Percentiles rank a stretch among this genome's conserved stretches.
Evolutionary conservation across 352 stramenopile genomes (phyloP).

Genomic region (Globisporangium emineosum): DNA sequence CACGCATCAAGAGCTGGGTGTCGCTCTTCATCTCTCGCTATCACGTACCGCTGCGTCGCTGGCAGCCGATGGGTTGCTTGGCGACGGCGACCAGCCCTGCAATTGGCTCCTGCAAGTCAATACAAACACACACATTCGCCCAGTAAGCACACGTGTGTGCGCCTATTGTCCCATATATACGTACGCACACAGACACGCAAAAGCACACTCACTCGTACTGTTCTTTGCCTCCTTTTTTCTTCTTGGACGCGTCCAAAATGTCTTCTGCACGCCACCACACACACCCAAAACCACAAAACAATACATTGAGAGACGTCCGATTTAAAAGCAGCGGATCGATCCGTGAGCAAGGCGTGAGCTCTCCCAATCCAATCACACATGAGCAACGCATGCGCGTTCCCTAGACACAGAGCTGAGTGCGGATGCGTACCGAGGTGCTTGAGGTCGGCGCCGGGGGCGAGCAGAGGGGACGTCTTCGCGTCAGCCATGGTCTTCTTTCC

Average conservation of each 20-base stretch:
- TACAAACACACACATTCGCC: not conserved
- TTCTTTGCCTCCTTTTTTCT: constrained; percentile 19
- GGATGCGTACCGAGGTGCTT: constrained; percentile 40
- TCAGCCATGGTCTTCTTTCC: constrained; percentile 29
- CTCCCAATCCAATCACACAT: not conserved
- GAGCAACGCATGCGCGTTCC: no score
- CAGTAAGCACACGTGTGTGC: constrained; percentile 3
- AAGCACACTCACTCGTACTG: constrained; percentile 27
- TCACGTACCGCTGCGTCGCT: constrained; percentile 12
- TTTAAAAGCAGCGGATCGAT: no score
- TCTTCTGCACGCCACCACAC: constrained; percentile 5
- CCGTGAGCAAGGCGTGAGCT: no score
- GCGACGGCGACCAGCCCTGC: constrained; percentile 65
- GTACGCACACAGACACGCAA: constrained; percentile 8
- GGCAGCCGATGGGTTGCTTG: constrained; percentile 1
- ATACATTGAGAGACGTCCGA: not conserved
- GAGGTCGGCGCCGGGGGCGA: constrained; percentile 39
- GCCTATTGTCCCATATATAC: not conserved
- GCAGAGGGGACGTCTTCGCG: constrained; percentile 33
- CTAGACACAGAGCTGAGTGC: not conserved
- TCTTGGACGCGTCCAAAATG: constrained; percentile 15
- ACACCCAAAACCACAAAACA: not conserved
- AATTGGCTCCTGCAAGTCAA: constrained; percentile 40
- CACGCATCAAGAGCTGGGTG: not conserved
- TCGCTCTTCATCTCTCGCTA: not conserved